Evolutionary conservation across 1,139 yeast genomes (phyloP), one percentile per base, ranked within the genome.

Genomic region (Yamadazyma epiphylla): DNA sequence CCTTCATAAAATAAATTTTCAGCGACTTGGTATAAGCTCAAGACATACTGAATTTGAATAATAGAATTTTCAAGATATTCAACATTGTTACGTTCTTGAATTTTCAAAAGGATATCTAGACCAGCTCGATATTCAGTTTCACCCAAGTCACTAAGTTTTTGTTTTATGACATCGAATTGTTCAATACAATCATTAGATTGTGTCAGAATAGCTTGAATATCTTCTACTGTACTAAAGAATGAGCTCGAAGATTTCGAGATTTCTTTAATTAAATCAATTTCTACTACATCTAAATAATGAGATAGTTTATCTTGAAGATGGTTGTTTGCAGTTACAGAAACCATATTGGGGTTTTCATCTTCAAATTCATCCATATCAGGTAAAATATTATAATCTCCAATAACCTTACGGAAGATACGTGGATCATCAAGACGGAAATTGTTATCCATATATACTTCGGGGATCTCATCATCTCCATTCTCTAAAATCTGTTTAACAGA

Each of bases 401-500:
- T 70, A 2, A 89, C 95, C 35, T 74, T 65, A 38, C 78, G 78
- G 55, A 91, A 91, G 1, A 81, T 70, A 35, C 96, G 67, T 4
- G 96, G 96, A 51, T 94, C 88, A 49, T 91, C 96, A 24, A 91
- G 65, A 41, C 87, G 70, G 56, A 91, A 91, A 30, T 80, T 73
- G 5, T 73, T 64, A 23, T 73, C 76, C 38, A 81, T 77, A 47
- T 76, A 94, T 2, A 86, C 76, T 4, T 60, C 56, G 0, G 98
- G 97, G 3, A 91, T 74, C 2, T 66, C 47, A 29, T 48, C 38
- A 13, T 45, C 46, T 7, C 44, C 47, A 7, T 30, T 39, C 7
- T 38, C 41, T 5, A 36, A 38, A 5, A 25, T 27, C 2, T 21
- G 33, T 10, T 30, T 28, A 15, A 28, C 22, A 10, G 25, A 31